Evolutionary conservation across 495 filamentous ascomycete species (phyloP).

Genomic region (Pseudoneurospora amorphoporcata): DNA sequence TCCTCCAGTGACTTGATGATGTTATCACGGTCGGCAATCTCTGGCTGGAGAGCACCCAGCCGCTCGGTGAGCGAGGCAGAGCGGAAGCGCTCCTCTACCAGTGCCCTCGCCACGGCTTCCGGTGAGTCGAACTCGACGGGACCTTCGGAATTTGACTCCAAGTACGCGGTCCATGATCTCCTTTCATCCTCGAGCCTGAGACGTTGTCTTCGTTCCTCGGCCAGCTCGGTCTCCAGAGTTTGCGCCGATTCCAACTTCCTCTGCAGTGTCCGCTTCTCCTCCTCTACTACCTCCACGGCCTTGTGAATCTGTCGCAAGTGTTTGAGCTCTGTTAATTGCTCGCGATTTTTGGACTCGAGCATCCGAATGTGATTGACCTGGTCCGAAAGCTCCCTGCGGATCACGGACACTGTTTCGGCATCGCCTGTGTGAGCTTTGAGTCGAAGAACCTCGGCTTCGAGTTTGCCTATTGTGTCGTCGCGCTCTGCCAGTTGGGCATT

Average conservation of each 20-base stretch:
- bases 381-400: slow-evolving; percentile 75
- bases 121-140: slow-evolving; percentile 74
- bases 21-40: slow-evolving; percentile 70
- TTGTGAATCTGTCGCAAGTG: slow-evolving; percentile 68
- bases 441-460: slow-evolving; percentile 74
- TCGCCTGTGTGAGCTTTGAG: slow-evolving; percentile 79
- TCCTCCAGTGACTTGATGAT: slow-evolving; percentile 61
- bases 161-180: slow-evolving; percentile 74
- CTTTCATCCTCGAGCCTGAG: slow-evolving; percentile 84
- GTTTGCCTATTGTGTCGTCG: slow-evolving; percentile 55
- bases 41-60: slow-evolving; percentile 67
- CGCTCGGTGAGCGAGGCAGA: slow-evolving; percentile 65
- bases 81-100: slow-evolving; percentile 72
- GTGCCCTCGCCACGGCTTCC: slow-evolving; percentile 73
- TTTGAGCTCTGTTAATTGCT: slow-evolving; percentile 71
- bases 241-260: slow-evolving; percentile 66
- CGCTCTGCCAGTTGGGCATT: slow-evolving; percentile 58
- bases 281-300: slow-evolving; percentile 86
- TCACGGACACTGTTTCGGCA: slow-evolving; percentile 65
- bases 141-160: slow-evolving; percentile 46
- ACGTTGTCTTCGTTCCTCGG: slow-evolving; percentile 68
- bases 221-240: slow-evolving; percentile 60
- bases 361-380: slow-evolving; percentile 82
- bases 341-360: slow-evolving; percentile 68
- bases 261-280: slow-evolving; percentile 83